phyloP scores from a whole-genome alignment of 202 grass and related monocot genomes.

The Setaria viridis region DNA sequence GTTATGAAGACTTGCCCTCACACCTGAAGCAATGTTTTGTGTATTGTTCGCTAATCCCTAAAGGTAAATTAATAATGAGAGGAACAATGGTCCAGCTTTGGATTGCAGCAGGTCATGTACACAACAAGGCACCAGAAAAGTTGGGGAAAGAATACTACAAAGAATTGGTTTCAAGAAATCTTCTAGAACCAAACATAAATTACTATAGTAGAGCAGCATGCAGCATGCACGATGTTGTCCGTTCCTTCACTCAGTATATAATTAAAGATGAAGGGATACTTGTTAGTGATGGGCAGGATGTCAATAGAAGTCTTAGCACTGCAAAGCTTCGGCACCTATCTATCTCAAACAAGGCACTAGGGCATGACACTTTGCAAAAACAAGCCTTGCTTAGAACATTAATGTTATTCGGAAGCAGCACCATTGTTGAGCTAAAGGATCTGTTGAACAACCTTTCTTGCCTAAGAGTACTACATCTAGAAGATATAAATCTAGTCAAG shows the following conservation, averaged over 20 bases:
- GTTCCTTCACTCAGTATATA: background rate
- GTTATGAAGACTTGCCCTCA: conserved; percentile 39
- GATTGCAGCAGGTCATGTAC: conserved; percentile 25
- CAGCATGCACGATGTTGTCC: background rate
- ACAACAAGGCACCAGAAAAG: background rate
- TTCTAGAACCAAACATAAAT: background rate
- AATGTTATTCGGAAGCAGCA: background rate
- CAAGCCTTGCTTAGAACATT: background rate
- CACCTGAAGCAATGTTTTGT: conserved; percentile 46
- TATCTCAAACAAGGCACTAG: background rate
- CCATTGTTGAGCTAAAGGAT: background rate
- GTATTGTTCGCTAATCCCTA: conserved; percentile 40
- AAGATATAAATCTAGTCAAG: background rate
- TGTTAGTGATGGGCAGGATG: background rate
- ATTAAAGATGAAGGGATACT: background rate
- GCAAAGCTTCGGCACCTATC: conserved; percentile 19
- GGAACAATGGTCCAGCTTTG: background rate
- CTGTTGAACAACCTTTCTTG: background rate
- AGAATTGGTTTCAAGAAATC: conserved; percentile 47
- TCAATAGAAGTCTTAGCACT: background rate
- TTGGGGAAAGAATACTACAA: background rate
- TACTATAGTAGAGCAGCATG: background rate
- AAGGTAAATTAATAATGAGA: rapidly evolving
- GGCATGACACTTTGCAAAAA: background rate
- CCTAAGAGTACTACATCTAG: background rate